A percentile compares a stretch with the other conserved stretches of the same genome.
These are phyloP conservation scores for Aphanocladium album DNA, from an alignment of 2,329 filamentous ascomycete species.

Conservation along the genomic window DNA sequence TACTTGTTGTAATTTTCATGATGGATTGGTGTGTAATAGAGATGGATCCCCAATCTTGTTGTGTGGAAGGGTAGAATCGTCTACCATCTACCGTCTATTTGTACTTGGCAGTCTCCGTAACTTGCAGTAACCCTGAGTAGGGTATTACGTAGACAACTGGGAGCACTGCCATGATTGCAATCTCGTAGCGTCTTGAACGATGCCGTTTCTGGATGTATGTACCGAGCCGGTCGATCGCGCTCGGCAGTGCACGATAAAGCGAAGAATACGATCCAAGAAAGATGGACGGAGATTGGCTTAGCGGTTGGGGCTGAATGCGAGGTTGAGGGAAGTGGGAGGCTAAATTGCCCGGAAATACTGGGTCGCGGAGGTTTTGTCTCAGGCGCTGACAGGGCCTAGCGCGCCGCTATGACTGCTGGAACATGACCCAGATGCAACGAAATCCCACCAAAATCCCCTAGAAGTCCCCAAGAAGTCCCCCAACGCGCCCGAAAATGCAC, in stretches of 20 bases:
- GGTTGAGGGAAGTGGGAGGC: not conserved
- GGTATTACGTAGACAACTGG: not conserved
- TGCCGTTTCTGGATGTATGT: slow-evolving; percentile 1
- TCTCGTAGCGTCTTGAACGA: not conserved
- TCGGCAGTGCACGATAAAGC: slow-evolving; percentile 1
- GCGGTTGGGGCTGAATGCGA: not conserved
- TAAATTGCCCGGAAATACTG: slow-evolving; percentile 8
- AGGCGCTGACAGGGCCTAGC: not conserved
- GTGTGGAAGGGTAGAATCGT: no score
- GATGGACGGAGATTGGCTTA: not conserved
- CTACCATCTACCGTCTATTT: not conserved
- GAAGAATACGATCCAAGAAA: slow-evolving; percentile 8
- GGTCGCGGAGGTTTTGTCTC: not conserved
- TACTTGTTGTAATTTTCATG: not conserved
- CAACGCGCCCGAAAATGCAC: not conserved
- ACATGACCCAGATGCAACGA: no score
- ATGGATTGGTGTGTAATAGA: not conserved
- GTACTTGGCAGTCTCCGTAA: not conserved
- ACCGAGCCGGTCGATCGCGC: slow-evolving; percentile 4
- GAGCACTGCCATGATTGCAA: slow-evolving; percentile 1
- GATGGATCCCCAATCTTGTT: not conserved
- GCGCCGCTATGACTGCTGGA: not conserved
- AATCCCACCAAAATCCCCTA: not conserved
- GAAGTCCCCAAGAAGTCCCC: no score
- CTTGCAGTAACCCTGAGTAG: not conserved